Evolutionary conservation across 306 rosid genomes (phyloP), one percentile per base, ranked within the genome.

Genomic region (Rosa rugosa): DNA sequence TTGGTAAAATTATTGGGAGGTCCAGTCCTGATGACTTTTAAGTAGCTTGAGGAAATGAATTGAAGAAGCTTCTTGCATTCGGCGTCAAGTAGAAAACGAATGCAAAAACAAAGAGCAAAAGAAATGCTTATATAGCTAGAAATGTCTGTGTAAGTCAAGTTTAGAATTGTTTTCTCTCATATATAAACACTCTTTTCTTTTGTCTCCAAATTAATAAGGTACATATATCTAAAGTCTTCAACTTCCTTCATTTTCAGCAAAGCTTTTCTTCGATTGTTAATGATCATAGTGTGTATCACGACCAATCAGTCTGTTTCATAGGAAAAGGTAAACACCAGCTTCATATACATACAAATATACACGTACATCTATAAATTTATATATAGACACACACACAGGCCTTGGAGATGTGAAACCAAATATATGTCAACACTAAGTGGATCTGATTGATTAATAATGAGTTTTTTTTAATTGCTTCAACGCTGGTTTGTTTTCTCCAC

Each of bases 261-360:
- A 63, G 4, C 44, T 34, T 31, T 31, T 65, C 70, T 31, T 36
- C 23, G 45, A 17, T 65, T 65, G 46, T 36, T 65, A 38, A 38
- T 65, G 45, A 65, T 65, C 13, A 34, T 65, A 65, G 46, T 65
- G 71, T 65, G 71, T 34, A 2, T 65, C 25, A 65, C 71, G 71
- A 36, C 46, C 45, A 16, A 38, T 14, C 25, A 34, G 46, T 65
- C 46, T 36, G 46, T 65, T 36, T 65, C 71, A 36, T 7, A 34
- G 22, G 69, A 25, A 63, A 31, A 13, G 2, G 31, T 63, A 31
- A 25, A 31, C 41, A 63, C 3, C 62, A 20, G 14, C 67, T 60
- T 8, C 18, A 25, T 12, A 25, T 63, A 60, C 2, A 60, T 60
- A 59, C 25, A 23, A 8, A 49, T 49, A 50, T 31, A 47, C 16